A percentile compares a stretch with the other conserved stretches of the same genome.
Conservation (phyloP, 2,329 filamentous ascomycete genomes). For the Pseudomassariella vexata region DNA sequence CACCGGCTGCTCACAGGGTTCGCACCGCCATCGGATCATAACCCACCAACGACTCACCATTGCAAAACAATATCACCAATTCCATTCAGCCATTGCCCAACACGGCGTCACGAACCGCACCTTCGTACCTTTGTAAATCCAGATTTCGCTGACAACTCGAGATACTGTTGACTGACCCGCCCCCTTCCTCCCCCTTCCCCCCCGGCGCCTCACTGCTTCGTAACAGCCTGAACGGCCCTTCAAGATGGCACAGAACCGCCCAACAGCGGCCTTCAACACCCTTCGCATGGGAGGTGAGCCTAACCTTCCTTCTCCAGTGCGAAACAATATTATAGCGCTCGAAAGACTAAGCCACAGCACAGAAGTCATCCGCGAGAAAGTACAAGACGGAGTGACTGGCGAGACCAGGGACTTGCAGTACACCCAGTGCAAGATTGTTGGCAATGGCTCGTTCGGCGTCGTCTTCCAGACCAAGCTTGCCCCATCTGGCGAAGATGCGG, state of each 20-base stretch:
- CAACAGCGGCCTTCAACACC: constrained; percentile 71
- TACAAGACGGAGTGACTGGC: constrained; percentile 95
- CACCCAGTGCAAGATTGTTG: constrained; percentile 98
- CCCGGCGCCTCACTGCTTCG: no score
- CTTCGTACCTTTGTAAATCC: no score
- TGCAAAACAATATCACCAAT: no score
- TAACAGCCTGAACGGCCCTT: constrained; percentile 1
- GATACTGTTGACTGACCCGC: no score
- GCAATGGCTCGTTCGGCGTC: constrained; percentile 97
- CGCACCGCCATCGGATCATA: no score
- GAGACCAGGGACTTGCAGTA: constrained; percentile 97
- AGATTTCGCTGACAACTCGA: no score
- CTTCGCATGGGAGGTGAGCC: constrained; percentile 94
- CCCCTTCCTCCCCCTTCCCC: no score
- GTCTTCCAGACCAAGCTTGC: constrained; percentile 99
- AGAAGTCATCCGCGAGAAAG: constrained; percentile 99
- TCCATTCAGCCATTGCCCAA: no score
- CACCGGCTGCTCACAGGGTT: no score
- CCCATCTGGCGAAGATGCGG: constrained; percentile 95
- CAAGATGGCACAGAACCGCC: constrained; percentile 77
- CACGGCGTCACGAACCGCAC: no score
- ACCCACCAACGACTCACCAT: no score
- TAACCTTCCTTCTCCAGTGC: constrained; percentile 13
- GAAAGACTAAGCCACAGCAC: constrained; percentile 15
- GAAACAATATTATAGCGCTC: constrained; percentile 8